Evolutionary conservation across 352 stramenopile genomes (phyloP).

Genomic region (Nothophytophthora sp.): DNA sequence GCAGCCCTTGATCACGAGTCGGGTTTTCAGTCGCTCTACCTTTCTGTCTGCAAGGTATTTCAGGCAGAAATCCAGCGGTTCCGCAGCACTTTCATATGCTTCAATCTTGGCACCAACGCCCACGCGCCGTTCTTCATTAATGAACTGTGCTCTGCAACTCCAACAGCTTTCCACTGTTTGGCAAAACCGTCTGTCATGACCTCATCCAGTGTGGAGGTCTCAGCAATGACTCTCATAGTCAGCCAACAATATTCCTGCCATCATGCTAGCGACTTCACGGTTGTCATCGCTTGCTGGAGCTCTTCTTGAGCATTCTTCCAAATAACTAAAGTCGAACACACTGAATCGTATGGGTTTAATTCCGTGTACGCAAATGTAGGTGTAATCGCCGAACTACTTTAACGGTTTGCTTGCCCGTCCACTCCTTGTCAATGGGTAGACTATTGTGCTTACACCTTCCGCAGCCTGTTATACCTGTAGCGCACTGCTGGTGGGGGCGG

Average conservation of each 20-base stretch:
- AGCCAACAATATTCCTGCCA: slow-evolving; percentile 11
- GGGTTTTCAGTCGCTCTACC: slow-evolving; percentile 6
- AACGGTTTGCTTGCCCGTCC: slow-evolving; percentile 3
- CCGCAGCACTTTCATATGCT: slow-evolving; percentile 2
- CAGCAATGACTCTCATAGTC: not conserved
- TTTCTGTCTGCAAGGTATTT: slow-evolving; percentile 1
- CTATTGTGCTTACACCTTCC: not conserved
- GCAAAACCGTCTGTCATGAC: not conserved
- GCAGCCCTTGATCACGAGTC: slow-evolving; percentile 5
- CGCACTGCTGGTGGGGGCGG: not conserved
- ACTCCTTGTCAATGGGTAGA: slow-evolving; percentile 5
- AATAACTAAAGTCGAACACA: not conserved
- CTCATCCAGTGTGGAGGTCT: not conserved
- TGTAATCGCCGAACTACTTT: not conserved
- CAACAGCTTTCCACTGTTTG: not conserved
- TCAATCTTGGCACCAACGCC: not conserved
- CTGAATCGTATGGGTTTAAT: not conserved
- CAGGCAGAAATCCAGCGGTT: slow-evolving; percentile 9
- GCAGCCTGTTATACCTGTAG: slow-evolving; percentile 2
- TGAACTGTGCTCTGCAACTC: not conserved
- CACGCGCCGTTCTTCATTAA: slow-evolving; percentile 8
- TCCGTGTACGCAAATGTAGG: not conserved
- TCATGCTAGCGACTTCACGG: slow-evolving; percentile 4
- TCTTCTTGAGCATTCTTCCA: slow-evolving; percentile 2
- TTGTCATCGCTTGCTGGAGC: slow-evolving; percentile 3